Percentiles rank a stretch among this genome's conserved stretches.
phyloP scores from a whole-genome alignment of 2,329 filamentous ascomycete genomes.

The Sclerotinia nivalis region DNA sequence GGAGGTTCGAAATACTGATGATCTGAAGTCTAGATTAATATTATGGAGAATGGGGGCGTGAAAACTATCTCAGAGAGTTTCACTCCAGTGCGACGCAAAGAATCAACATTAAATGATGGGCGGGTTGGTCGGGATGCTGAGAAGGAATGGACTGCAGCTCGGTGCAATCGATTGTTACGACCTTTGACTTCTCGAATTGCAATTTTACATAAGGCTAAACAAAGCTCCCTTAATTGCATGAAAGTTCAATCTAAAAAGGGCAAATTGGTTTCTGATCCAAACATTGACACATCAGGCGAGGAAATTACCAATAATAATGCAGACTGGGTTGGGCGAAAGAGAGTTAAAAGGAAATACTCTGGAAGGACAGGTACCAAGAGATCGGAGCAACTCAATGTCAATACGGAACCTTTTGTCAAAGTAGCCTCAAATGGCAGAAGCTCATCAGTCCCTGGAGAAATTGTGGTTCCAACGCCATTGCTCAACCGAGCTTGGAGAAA shows the following conservation, averaged over 20 bases:
- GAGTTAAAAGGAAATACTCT: slow-evolving; percentile 39
- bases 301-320: not conserved
- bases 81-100: slow-evolving; percentile 37
- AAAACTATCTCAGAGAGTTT: slow-evolving; percentile 29
- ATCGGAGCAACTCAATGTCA: not conserved
- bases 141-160: slow-evolving; percentile 46
- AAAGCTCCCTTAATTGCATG: slow-evolving; percentile 18
- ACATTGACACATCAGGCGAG: not conserved
- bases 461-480: slow-evolving; percentile 40
- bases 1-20: not conserved
- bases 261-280: not conserved
- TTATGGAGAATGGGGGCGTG: slow-evolving; percentile 19
- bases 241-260: slow-evolving; percentile 20
- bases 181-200: slow-evolving; percentile 47
- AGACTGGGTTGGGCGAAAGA: slow-evolving; percentile 29
- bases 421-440: not conserved
- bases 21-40: not conserved
- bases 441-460: slow-evolving; percentile 35
- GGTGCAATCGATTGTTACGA: slow-evolving; percentile 48
- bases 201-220: slow-evolving; percentile 44
- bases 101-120: slow-evolving; percentile 32
- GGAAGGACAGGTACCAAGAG: slow-evolving; percentile 25
- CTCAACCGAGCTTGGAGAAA: slow-evolving; percentile 33
- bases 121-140: slow-evolving; percentile 29
- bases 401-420: not conserved